phyloP scores from a whole-genome alignment of 108 stramenopile species.

The Pseudonitzschia pungens region DNA sequence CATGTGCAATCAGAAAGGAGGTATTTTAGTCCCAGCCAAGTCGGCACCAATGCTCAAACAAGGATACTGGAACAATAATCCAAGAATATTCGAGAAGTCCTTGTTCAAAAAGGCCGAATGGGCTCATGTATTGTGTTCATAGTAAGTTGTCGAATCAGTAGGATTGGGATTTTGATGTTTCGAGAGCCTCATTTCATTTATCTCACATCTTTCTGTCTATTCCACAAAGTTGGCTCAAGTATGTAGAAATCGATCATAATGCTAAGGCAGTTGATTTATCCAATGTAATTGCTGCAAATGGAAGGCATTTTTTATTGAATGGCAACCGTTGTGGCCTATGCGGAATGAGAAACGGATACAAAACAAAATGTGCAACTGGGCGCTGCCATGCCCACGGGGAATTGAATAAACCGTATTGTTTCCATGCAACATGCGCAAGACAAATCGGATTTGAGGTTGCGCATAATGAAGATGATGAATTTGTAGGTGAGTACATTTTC shows the following conservation, averaged over 20 bases:
- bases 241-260: conserved; percentile 13
- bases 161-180: background rate
- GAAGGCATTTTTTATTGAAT: conserved; percentile 46
- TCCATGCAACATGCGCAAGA: conserved; percentile 80
- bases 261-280: conserved; percentile 47
- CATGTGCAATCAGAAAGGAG: conserved; percentile 64
- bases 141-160: conserved; percentile 49
- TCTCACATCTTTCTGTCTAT: conserved; percentile 4
- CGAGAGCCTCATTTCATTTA: background rate
- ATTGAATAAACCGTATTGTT: conserved; percentile 27
- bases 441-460: conserved; percentile 79
- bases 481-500: conserved; percentile 13
- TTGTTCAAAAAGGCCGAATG: conserved; percentile 59
- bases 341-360: conserved; percentile 58
- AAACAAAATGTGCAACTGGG: conserved; percentile 52
- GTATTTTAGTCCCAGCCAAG: conserved; percentile 43
- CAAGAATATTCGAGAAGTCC: conserved; percentile 44
- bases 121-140: conserved; percentile 67
- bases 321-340: conserved; percentile 65
- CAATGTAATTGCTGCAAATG: conserved; percentile 68
- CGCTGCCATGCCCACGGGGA: conserved; percentile 45
- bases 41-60: conserved; percentile 58
- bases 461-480: conserved; percentile 23
- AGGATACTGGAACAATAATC: conserved; percentile 49
- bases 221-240: conserved; percentile 51